phyloP scores from a whole-genome alignment of 495 filamentous ascomycete genomes.

The Immersiella caudata region DNA sequence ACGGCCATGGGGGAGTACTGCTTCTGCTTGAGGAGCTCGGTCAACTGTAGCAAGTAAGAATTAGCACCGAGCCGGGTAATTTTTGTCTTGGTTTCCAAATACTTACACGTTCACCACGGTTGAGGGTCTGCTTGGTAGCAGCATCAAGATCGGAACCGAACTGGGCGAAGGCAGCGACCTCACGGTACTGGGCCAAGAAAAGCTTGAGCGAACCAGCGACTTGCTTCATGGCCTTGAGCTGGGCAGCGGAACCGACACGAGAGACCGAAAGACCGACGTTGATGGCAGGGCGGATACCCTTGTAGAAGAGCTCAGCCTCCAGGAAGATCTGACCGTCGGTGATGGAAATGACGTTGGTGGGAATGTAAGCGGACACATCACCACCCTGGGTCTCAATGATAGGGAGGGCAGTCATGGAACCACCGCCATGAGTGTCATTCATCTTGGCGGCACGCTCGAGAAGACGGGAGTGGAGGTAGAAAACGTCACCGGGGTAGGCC shows the following conservation, averaged over 20 bases:
- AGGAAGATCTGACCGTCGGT: conserved; percentile 99
- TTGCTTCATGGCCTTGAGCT: conserved; percentile 99
- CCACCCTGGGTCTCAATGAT: conserved; percentile 99
- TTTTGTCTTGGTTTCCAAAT: conserved; percentile 1
- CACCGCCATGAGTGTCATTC: conserved; percentile 92
- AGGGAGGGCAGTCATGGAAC: conserved; percentile 95
- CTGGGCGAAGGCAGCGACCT: conserved; percentile 98
- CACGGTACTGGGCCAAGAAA: conserved; percentile 99
- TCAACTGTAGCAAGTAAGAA: conserved; percentile 55
- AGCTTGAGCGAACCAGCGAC: conserved; percentile 99
- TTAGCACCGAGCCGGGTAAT: conserved; percentile 36
- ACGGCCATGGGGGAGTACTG: conserved; percentile 99
- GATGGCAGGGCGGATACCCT: conserved; percentile 99
- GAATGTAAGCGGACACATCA: conserved; percentile 99
- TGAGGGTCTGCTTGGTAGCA: conserved; percentile 97
- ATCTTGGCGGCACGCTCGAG: conserved; percentile 99
- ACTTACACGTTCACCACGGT: conserved; percentile 96
- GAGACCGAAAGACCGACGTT: conserved; percentile 99
- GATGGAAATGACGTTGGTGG: conserved; percentile 99
- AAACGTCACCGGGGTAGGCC: conserved; percentile 99
- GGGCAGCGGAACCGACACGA: conserved; percentile 98
- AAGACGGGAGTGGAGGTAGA: conserved; percentile 99
- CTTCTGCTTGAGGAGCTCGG: conserved; percentile 99
- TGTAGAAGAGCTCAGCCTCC: conserved; percentile 99
- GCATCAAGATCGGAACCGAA: conserved; percentile 99